phyloP scores from a whole-genome alignment of 148 eudicot species.

The Suaeda aralocaspica region DNA sequence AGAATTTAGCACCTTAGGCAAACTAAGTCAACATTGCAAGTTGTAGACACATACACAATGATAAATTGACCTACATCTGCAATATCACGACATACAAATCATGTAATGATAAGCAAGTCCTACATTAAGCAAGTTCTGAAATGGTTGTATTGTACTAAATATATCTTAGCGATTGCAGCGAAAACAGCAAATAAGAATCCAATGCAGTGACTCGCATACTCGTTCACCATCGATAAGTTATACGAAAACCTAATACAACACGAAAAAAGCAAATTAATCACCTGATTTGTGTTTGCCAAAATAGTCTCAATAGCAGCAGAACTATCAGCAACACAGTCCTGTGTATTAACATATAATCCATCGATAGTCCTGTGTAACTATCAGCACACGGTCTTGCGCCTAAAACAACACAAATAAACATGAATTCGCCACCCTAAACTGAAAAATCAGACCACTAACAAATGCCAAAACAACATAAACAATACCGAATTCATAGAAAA shows the following conservation, averaged over 20 bases:
- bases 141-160: background rate
- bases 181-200: background rate
- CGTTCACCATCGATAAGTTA: background rate
- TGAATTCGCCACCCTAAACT: background rate
- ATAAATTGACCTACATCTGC: no score
- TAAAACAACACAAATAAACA: slow-evolving; percentile 14
- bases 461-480: background rate
- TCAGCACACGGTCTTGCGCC: slow-evolving; percentile 47
- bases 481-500: slow-evolving; percentile 78
- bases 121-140: background rate
- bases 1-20: no score
- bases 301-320: slow-evolving; percentile 70
- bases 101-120: background rate
- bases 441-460: background rate
- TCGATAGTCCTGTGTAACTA: no score
- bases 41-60: no score
- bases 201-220: no score
- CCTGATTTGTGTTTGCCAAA: slow-evolving; percentile 88
- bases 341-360: slow-evolving; percentile 51
- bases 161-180: background rate
- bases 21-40: no score
- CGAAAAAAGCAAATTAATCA: slow-evolving; percentile 19
- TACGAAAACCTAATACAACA: background rate
- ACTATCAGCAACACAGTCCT: slow-evolving; percentile 50
- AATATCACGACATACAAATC: no score